Evolutionary conservation across 2,329 filamentous ascomycete genomes (phyloP).

Genomic region (Cadophora malorum): DNA sequence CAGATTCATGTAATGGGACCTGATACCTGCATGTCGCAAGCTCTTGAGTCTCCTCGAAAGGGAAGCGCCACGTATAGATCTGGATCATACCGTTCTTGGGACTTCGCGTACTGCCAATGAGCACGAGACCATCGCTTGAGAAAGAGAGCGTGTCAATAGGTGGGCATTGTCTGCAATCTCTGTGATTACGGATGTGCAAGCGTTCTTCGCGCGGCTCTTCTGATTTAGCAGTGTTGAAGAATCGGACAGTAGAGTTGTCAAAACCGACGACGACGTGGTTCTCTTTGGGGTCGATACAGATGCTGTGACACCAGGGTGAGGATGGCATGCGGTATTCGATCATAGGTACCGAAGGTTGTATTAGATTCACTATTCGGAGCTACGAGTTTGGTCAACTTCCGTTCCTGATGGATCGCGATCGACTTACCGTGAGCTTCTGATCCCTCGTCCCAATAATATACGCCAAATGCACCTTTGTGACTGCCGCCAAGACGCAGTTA

Average conservation of each 20-base stretch:
- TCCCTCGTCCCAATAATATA: slow-evolving; percentile 51
- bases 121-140: slow-evolving; percentile 49
- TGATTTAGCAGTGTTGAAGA: slow-evolving; percentile 47
- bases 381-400: slow-evolving; percentile 29
- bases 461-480: slow-evolving; percentile 48
- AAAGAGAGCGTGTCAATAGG: slow-evolving; percentile 51
- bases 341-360: slow-evolving; percentile 42
- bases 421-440: slow-evolving; percentile 50
- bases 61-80: slow-evolving; percentile 49
- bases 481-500: slow-evolving; percentile 49
- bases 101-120: slow-evolving; percentile 49
- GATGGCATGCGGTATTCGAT: slow-evolving; percentile 51
- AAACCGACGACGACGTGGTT: slow-evolving; percentile 51
- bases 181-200: slow-evolving; percentile 46
- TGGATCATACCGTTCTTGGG: slow-evolving; percentile 48
- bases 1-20: slow-evolving; percentile 50
- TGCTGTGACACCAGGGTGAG: slow-evolving; percentile 49
- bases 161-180: slow-evolving; percentile 47
- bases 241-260: slow-evolving; percentile 49
- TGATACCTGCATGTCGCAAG: slow-evolving; percentile 47
- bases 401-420: background rate
- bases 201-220: slow-evolving; percentile 49
- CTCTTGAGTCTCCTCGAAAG: slow-evolving; percentile 48
- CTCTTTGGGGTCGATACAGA: slow-evolving; percentile 49
- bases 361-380: slow-evolving; percentile 49